Evolutionary conservation across 345 rosid species (phyloP).

Genomic region (Bruguiera gymnorhiza): DNA sequence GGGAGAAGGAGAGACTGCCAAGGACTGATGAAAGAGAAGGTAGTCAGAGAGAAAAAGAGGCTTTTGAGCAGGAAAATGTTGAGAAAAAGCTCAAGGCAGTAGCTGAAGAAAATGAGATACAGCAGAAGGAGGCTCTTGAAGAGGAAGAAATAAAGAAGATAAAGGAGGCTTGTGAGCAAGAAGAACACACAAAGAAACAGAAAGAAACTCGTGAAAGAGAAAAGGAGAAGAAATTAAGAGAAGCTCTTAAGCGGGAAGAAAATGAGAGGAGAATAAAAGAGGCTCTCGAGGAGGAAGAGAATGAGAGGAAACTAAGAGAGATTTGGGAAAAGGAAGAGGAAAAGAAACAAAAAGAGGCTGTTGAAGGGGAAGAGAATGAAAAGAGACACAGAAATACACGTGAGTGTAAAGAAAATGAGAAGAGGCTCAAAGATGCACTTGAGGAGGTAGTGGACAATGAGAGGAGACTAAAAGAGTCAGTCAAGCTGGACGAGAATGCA

Average conservation of each 20-base stretch:
- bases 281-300: conserved; percentile 31
- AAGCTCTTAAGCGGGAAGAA: conserved; percentile 24
- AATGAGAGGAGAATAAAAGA: conserved; percentile 30
- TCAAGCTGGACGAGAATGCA: conserved; percentile 32
- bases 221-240: conserved; percentile 26
- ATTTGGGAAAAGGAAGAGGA: conserved; percentile 37
- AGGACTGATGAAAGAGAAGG: conserved; percentile 8
- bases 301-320: conserved; percentile 28
- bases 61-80: conserved; percentile 7
- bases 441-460: conserved; percentile 43
- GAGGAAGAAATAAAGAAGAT: conserved; percentile 28
- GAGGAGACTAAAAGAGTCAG: conserved; percentile 30
- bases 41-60: background rate
- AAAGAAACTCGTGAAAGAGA: conserved; percentile 33
- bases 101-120: conserved; percentile 15
- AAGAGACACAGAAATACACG: conserved; percentile 26
- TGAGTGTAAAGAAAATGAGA: conserved; percentile 34
- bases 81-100: conserved; percentile 8
- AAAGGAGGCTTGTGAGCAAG: conserved; percentile 31
- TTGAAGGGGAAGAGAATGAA: conserved; percentile 26
- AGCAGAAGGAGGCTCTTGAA: conserved; percentile 27
- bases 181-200: conserved; percentile 28
- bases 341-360: conserved; percentile 30
- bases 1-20: conserved; percentile 24
- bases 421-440: conserved; percentile 25